Evolutionary conservation across 2,329 filamentous ascomycete genomes (phyloP).

Genomic region (Aspergillus quadrilineatus): DNA sequence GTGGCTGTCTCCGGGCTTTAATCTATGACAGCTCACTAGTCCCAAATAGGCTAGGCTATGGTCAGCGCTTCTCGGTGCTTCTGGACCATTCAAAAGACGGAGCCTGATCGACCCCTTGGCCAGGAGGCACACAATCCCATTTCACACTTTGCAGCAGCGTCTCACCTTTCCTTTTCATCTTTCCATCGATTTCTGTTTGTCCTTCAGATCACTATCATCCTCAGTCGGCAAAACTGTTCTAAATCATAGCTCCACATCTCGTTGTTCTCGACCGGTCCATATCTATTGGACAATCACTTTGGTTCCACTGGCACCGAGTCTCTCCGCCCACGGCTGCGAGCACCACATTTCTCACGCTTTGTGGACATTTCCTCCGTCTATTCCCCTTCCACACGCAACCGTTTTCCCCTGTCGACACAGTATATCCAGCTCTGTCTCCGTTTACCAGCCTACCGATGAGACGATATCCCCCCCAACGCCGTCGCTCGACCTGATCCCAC

Average conservation of each 20-base stretch:
- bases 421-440: neutral
- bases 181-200: constrained; percentile 6
- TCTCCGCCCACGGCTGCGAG: constrained; percentile 10
- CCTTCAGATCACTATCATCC: neutral
- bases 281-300: constrained; percentile 3
- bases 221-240: neutral
- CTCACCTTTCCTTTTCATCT: neutral
- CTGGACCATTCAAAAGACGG: constrained; percentile 11
- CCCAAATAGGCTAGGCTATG: neutral
- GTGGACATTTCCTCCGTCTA: constrained; percentile 5
- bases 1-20: neutral
- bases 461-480: neutral
- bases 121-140: constrained; percentile 11
- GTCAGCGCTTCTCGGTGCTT: neutral
- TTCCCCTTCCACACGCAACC: neutral
- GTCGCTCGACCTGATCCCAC: constrained; percentile 16
- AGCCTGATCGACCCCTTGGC: constrained; percentile 6
- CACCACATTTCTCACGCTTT: constrained; percentile 6
- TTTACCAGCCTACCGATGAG: constrained; percentile 11
- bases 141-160: neutral
- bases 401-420: neutral
- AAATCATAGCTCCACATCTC: neutral
- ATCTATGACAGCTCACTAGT: neutral
- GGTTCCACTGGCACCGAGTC: constrained; percentile 9
- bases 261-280: constrained; percentile 11